Base-by-base conservation (phyloP, 1,284 basidiomycete genomes). In the Apiotrichum akiyoshidainum region DNA sequence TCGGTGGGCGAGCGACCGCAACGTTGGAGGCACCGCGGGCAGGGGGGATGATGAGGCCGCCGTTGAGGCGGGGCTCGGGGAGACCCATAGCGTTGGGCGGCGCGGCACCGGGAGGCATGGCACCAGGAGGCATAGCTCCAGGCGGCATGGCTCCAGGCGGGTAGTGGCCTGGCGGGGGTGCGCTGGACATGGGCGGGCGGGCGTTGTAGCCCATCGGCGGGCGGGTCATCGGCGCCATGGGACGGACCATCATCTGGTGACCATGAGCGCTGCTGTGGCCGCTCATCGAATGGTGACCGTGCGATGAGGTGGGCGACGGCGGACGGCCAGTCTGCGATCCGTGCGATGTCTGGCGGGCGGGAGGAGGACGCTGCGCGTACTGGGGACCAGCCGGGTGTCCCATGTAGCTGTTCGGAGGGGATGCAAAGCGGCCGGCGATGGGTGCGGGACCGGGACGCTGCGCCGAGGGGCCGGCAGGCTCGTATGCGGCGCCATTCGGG, bases 291-390 rank as follows among this genome's bases (percentile, higher is more conserved):
- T 31, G 41, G 42, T 54, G 54, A n/a, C 55, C 55, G 21, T 56
- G 55, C 17, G 55, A 56, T 19, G 55, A 56, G 9, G 42, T 49
- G 10, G 55, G 55, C n/a, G 55, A 56, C n/a, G 40, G 47, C 33
- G 48, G 40, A 11, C 54, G 34, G 14, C 48, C 48, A 10, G 39
- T 19, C 47, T 55, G 54, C 47, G 41, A 22, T 12, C 45, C 46
- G 10, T 31, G 31, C 39, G 53, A 48, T 7, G 37, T 14, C 14
- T 55, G 40, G 40, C 37, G 41, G 17, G 37, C 21, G 9, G 40
- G 40, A n/a, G 46, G 39, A 16, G 54, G 47, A 1, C 54, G 45
- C 35, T 46, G 52, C 5, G 17, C 31, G 19, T 17, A n/a, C 46
- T 48, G 46, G 8, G 33, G 11, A 10, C n/a, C 46, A 17, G 12